A percentile compares a stretch with the other conserved stretches of the same genome.
Evolutionary conservation across 2,329 filamentous ascomycete genomes (phyloP).

Genomic region (Monascus ruber): DNA sequence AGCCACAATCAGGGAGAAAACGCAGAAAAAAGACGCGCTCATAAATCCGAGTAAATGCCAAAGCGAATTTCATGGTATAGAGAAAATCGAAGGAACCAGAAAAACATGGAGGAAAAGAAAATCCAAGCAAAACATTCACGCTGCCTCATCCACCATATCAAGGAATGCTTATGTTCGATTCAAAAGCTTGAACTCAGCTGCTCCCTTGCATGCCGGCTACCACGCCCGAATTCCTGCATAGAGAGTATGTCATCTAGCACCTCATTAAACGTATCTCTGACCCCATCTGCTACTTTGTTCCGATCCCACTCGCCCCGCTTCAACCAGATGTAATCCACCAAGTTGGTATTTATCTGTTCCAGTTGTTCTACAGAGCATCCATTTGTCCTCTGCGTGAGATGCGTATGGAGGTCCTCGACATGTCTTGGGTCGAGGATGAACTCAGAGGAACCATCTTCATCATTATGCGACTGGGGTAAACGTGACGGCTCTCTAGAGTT

Average conservation of each 20-base stretch:
- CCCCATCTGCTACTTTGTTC: constrained; percentile 53
- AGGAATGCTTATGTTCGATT: background rate
- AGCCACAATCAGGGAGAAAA: constrained; percentile 1
- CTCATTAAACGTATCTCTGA: constrained; percentile 64
- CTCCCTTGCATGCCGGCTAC: constrained; percentile 24
- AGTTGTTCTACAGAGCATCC: constrained; percentile 86
- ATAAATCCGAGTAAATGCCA: constrained; percentile 1
- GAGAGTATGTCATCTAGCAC: constrained; percentile 47
- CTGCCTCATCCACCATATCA: no score
- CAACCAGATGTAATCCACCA: constrained; percentile 87
- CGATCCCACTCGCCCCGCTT: constrained; percentile 74
- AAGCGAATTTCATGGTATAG: background rate
- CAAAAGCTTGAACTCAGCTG: constrained; percentile 14
- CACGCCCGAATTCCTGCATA: constrained; percentile 33
- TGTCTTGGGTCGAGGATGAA: constrained; percentile 37
- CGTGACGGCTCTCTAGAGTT: constrained; percentile 12
- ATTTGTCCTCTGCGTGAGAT: constrained; percentile 56
- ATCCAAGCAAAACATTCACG: background rate
- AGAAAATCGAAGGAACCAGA: constrained; percentile 4
- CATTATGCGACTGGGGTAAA: constrained; percentile 20
- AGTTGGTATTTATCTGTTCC: constrained; percentile 78
- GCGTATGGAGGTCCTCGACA: constrained; percentile 48
- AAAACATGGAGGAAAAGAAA: constrained; percentile 3
- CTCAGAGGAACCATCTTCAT: constrained; percentile 18
- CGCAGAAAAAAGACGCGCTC: constrained; percentile 1